A percentile compares a stretch with the other conserved stretches of the same genome.
Conservation (phyloP, 176 grass and related monocot genomes). For the Alloteropsis semialata region DNA sequence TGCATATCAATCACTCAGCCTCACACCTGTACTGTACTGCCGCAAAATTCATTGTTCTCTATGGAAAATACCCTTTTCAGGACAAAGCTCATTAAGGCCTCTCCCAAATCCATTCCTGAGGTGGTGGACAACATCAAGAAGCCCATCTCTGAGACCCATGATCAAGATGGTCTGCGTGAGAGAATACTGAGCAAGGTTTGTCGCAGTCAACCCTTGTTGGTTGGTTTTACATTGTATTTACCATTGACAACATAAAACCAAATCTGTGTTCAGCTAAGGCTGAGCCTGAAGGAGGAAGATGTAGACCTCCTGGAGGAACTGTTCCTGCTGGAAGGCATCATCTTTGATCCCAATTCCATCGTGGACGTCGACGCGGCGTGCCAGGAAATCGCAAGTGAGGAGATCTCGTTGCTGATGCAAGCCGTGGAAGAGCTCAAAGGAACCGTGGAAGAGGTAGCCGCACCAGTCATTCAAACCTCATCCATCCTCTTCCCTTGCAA, state of each 20-base stretch:
- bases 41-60: neutral
- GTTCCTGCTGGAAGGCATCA: constrained; percentile 62
- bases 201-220: neutral
- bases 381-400: constrained; percentile 40
- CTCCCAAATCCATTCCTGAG: constrained; percentile 21
- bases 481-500: neutral
- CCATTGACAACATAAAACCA: neutral
- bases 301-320: constrained; percentile 62
- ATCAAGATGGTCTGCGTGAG: constrained; percentile 34
- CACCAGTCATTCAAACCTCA: neutral
- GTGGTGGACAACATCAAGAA: constrained; percentile 41
- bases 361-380: constrained; percentile 30
- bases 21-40: neutral
- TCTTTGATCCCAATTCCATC: constrained; percentile 42
- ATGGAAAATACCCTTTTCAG: constrained; percentile 34
- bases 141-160: constrained; percentile 20
- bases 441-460: constrained; percentile 44
- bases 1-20: neutral
- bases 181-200: constrained; percentile 58
- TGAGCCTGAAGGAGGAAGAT: constrained; percentile 77
- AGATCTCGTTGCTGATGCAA: constrained; percentile 48
- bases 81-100: constrained; percentile 69
- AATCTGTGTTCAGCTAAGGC: constrained; percentile 59
- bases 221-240: neutral
- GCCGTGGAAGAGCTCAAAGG: constrained; percentile 56